A percentile compares a stretch with the other conserved stretches of the same genome.
Evolutionary conservation across 1,284 basidiomycete genomes (phyloP).

Genomic region (Chiua sp.): DNA sequence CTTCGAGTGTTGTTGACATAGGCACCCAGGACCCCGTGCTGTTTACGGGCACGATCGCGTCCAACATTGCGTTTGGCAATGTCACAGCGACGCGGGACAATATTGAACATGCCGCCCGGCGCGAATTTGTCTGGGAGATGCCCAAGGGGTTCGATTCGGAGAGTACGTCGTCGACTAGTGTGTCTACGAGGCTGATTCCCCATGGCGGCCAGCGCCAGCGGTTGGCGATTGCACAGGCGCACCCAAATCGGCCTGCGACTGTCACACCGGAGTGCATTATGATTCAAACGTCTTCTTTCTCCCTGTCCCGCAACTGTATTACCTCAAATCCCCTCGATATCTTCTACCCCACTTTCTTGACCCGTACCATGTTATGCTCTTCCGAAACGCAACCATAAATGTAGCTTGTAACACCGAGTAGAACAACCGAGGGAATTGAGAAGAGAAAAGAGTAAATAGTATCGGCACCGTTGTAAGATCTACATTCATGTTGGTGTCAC

Average conservation of each 20-base stretch:
- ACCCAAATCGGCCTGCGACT: conserved; percentile 86
- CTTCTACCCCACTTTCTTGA: no score
- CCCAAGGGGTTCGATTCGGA: conserved; percentile 85
- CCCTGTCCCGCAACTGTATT: no score
- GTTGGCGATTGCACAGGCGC: conserved; percentile 79
- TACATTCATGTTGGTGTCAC: no score
- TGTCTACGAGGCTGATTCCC: conserved; percentile 55
- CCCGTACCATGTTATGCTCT: no score
- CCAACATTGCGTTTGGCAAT: conserved; percentile 93
- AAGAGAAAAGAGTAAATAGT: no score
- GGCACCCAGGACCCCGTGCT: conserved; percentile 68
- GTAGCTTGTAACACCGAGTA: no score
- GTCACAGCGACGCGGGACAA: conserved; percentile 76
- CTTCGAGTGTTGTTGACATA: background rate
- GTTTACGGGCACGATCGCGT: conserved; percentile 89
- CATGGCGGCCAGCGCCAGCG: conserved; percentile 77
- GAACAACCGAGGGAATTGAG: no score
- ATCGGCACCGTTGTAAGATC: no score
- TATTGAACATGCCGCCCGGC: conserved; percentile 89
- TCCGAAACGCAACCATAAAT: no score
- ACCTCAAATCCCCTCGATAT: no score
- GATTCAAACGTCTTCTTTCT: no score
- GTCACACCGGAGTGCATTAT: conserved; percentile 64
- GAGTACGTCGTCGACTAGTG: conserved; percentile 41
- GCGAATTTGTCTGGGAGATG: conserved; percentile 94